Conservation (phyloP, 306 rosid genomes). For the Trifolium repens region DNA sequence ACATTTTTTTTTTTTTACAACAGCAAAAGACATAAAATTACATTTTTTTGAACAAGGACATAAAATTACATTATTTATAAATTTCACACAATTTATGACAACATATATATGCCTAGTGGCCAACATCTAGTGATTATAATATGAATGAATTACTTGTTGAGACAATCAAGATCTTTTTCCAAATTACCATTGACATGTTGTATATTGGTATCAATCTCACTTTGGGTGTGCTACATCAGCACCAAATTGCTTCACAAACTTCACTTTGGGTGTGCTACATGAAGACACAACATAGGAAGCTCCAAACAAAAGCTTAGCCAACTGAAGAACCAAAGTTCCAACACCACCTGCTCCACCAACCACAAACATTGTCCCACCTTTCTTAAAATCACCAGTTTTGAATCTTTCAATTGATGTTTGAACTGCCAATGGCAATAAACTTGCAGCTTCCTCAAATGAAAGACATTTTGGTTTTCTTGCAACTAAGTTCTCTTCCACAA, state of each 20-base stretch:
- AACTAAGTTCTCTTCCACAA: constrained; percentile 49
- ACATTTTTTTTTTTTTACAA: no score
- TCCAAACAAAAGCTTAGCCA: constrained; percentile 49
- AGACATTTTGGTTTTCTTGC: constrained; percentile 43
- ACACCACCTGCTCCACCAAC: constrained; percentile 62
- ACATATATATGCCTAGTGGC: no score
- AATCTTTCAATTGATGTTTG: constrained; percentile 58
- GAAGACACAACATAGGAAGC: constrained; percentile 54
- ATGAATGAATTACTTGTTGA: neutral
- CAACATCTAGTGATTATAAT: neutral
- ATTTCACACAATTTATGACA: no score
- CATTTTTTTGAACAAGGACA: no score
- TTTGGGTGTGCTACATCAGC: no score
- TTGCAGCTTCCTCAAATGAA: constrained; percentile 59
- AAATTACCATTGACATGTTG: neutral
- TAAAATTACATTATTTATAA: no score
- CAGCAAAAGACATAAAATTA: no score
- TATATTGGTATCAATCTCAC: constrained; percentile 15
- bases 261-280: constrained; percentile 46
- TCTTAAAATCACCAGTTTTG: constrained; percentile 35
- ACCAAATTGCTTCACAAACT: constrained; percentile 50
- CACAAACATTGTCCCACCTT: constrained; percentile 45
- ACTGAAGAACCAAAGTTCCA: constrained; percentile 52
- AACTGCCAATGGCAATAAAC: constrained; percentile 56
- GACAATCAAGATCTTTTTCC: neutral